Conservation (phyloP, 139 green algal genomes). For the Pleodorina starrii region DNA sequence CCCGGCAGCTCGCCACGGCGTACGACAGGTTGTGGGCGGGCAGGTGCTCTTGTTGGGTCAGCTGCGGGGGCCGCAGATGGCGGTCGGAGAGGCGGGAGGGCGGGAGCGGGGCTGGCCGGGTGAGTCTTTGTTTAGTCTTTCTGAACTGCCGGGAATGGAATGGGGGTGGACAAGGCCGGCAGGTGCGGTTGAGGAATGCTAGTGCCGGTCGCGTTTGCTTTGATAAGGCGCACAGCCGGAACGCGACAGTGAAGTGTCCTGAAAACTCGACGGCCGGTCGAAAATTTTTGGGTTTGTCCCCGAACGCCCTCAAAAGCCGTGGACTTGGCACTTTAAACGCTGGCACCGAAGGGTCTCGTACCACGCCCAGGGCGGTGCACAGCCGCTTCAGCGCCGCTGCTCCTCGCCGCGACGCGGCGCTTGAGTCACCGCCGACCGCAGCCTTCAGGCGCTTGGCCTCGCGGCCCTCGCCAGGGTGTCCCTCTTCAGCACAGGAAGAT, state of each 20-base stretch:
- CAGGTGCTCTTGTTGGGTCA: not conserved
- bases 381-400: conserved; percentile 8
- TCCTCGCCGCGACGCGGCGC: not conserved
- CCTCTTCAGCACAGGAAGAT: not conserved
- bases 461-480: not conserved
- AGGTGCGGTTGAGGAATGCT: too few relatives aligned
- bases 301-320: too few relatives aligned
- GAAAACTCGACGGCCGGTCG: too few relatives aligned
- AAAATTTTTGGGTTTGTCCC: too few relatives aligned
- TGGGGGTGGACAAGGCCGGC: too few relatives aligned
- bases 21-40: conserved; percentile 17
- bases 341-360: too few relatives aligned
- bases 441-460: conserved; percentile 12
- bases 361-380: conserved; percentile 23
- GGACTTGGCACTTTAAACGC: too few relatives aligned
- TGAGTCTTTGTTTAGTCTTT: too few relatives aligned
- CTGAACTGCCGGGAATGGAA: not conserved
- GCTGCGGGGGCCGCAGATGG: not conserved
- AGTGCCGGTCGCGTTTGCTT: too few relatives aligned
- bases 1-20: conserved; percentile 25
- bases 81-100: not conserved
- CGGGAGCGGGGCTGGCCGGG: not conserved
- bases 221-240: too few relatives aligned
- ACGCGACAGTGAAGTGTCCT: too few relatives aligned
- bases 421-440: not conserved